Percentiles rank a stretch among this genome's conserved stretches.
Conservation (phyloP, 2,329 filamentous ascomycete genomes). For the Aureobasidium sp. region DNA sequence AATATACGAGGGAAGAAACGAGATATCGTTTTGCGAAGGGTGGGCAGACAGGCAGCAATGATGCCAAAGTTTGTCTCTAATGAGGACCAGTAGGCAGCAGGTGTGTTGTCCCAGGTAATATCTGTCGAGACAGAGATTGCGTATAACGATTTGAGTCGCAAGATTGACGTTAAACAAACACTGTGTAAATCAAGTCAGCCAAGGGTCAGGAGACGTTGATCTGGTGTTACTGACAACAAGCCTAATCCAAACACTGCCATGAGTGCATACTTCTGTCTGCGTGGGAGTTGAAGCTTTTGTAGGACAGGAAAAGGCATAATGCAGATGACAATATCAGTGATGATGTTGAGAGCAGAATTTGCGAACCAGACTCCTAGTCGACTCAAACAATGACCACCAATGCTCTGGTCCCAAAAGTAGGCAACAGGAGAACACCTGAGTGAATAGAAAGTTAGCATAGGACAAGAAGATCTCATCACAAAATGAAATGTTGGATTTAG, state of each 20-base stretch:
- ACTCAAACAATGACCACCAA: constrained; percentile 33
- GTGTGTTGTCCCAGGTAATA: constrained; percentile 27
- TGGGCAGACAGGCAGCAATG: constrained; percentile 32
- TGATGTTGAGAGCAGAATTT: constrained; percentile 31
- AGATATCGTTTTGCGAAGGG: constrained; percentile 33
- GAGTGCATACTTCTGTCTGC: constrained; percentile 28
- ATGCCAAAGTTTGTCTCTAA: constrained; percentile 33
- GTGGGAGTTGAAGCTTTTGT: constrained; percentile 29
- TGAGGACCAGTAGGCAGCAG: constrained; percentile 31
- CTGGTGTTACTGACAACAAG: constrained; percentile 23
- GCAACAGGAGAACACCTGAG: constrained; percentile 37
- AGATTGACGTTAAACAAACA: constrained; percentile 28
- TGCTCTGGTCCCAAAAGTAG: constrained; percentile 36
- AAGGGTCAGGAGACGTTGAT: constrained; percentile 13
- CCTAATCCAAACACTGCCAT: constrained; percentile 32
- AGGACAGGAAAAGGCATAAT: constrained; percentile 31
- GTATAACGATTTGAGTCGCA: constrained; percentile 28
- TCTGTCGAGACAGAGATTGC: constrained; percentile 24
- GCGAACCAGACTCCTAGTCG: constrained; percentile 39
- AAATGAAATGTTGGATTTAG: too few species aligned
- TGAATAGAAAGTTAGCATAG: too few species aligned
- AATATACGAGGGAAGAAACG: constrained; percentile 31
- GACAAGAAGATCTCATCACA: too few species aligned
- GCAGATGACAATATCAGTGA: constrained; percentile 31
- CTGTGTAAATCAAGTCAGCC: not conserved